phyloP scores from a whole-genome alignment of 2,329 filamentous ascomycete genomes.

The Claviceps fusiformis region DNA sequence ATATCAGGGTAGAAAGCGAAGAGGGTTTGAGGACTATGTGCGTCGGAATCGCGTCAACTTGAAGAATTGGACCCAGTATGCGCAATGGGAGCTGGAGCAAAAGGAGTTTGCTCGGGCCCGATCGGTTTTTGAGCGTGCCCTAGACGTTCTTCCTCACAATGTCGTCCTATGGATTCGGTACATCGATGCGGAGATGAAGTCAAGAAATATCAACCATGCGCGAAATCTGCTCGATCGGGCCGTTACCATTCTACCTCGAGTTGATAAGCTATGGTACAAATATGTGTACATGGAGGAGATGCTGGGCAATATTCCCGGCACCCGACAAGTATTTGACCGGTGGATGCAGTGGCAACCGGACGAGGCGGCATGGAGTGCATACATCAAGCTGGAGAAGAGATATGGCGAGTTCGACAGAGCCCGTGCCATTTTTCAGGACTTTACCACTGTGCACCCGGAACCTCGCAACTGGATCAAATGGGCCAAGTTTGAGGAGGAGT shows the following conservation, averaged over 20 bases:
- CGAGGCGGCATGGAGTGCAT: constrained; percentile 87
- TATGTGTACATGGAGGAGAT: constrained; percentile 99
- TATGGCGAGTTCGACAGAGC: constrained; percentile 86
- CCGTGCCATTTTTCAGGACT: constrained; percentile 78
- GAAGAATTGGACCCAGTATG: constrained; percentile 99
- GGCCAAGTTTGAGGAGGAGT: constrained; percentile 94
- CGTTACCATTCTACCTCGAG: constrained; percentile 77
- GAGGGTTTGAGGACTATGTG: constrained; percentile 97
- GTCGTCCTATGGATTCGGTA: constrained; percentile 85
- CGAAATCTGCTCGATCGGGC: constrained; percentile 87
- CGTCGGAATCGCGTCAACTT: constrained; percentile 87
- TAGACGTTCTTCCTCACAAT: constrained; percentile 82
- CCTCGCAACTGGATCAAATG: constrained; percentile 98
- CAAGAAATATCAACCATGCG: constrained; percentile 88
- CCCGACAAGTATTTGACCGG: constrained; percentile 85
- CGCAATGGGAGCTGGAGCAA: constrained; percentile 93
- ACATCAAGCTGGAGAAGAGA: constrained; percentile 93
- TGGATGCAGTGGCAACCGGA: constrained; percentile 99
- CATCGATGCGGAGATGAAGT: constrained; percentile 91
- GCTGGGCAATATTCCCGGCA: constrained; percentile 83
- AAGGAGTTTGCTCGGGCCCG: constrained; percentile 89
- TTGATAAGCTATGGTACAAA: constrained; percentile 98
- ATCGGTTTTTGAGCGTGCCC: constrained; percentile 84
- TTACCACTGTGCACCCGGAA: constrained; percentile 86
- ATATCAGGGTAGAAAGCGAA: constrained; percentile 88